Conservation (phyloP, 1,284 basidiomycete genomes). For the Mycena sp. region DNA sequence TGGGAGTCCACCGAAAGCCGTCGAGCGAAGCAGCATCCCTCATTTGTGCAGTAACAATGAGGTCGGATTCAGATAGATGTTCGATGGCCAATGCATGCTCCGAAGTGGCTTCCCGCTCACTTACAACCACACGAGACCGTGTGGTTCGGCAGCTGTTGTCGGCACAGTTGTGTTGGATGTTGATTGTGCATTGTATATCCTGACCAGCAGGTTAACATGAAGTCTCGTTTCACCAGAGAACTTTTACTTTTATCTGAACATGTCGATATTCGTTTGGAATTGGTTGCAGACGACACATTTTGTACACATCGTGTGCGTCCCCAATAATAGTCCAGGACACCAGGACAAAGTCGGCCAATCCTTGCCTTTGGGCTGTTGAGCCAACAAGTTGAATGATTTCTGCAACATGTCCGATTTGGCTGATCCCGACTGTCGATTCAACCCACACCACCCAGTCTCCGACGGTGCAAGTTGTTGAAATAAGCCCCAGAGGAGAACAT, state of each 20-base stretch:
- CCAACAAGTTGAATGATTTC: conserved; percentile 18
- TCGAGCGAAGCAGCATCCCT: neutral
- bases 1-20: neutral
- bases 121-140: too few species aligned
- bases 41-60: conserved; percentile 3
- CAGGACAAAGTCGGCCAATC: neutral
- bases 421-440: neutral
- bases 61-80: neutral
- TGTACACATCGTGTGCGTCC: too few species aligned
- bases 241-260: too few species aligned
- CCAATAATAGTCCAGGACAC: too few species aligned
- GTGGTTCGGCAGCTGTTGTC: neutral
- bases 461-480: too few species aligned
- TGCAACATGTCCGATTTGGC: neutral
- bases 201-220: neutral
- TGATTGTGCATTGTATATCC: neutral
- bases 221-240: too few species aligned
- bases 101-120: too few species aligned
- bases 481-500: too few species aligned
- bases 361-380: neutral
- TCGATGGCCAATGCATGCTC: too few species aligned
- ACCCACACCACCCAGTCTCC: conserved; percentile 10
- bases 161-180: conserved; percentile 6
- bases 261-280: too few species aligned
- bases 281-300: too few species aligned